Evolutionary conservation across 2,329 filamentous ascomycete genomes (phyloP).

Genomic region (Hortaea sp.): DNA sequence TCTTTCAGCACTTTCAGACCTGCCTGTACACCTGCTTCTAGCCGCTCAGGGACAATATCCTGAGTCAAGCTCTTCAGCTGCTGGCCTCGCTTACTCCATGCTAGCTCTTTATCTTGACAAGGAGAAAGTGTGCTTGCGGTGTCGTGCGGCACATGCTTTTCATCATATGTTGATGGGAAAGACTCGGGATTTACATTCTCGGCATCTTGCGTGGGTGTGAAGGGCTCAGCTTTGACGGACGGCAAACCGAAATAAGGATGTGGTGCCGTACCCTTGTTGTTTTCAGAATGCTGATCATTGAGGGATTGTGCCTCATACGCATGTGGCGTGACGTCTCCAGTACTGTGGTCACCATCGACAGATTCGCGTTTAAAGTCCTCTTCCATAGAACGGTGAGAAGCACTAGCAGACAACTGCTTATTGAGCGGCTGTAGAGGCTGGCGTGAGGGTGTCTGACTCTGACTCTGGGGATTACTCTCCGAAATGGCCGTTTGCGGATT

Average conservation of each 20-base stretch:
- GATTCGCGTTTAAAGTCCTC: neutral
- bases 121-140: conserved; percentile 5
- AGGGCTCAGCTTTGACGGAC: neutral
- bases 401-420: conserved; percentile 4
- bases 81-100: conserved; percentile 2
- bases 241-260: neutral
- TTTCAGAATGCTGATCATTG: neutral
- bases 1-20: conserved; percentile 28
- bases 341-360: neutral
- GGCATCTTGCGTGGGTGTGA: neutral
- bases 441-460: conserved; percentile 2
- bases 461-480: neutral
- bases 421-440: conserved; percentile 10
- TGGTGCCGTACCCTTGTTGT: neutral
- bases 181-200: too few species aligned
- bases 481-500: too few species aligned
- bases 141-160: neutral
- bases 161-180: conserved; percentile 1
- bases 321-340: neutral
- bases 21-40: conserved; percentile 31
- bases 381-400: neutral
- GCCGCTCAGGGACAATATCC: conserved; percentile 22
- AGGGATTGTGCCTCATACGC: neutral
- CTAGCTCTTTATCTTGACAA: conserved; percentile 4
- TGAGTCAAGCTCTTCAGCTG: conserved; percentile 25